Base-by-base conservation (phyloP, 2,329 filamentous ascomycete genomes). In the Xylariaceae sp. region DNA sequence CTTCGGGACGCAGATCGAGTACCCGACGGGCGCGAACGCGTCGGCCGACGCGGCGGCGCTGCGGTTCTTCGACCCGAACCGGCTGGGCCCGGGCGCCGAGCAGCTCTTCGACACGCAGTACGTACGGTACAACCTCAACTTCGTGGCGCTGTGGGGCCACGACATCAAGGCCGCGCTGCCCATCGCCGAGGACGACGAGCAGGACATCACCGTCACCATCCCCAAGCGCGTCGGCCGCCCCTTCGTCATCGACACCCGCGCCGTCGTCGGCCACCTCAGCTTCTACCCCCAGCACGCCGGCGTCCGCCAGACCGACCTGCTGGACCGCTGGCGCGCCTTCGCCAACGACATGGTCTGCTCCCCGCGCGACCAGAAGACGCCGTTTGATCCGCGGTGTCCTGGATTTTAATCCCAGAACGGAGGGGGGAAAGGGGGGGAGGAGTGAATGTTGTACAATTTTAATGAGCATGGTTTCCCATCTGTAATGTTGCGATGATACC, bases 161-260 rank as follows among this genome's bases (percentile, higher is more conserved):
- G 80, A 83, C 59, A 75, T 81, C 29, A 71, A 73, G 18, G 65
- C 65, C 13, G 72, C 75, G 47, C 71, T 78, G 33, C 77, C 80
- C 2, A 73, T 79, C 24, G 68, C 69, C 6, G 63, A 3, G 65
- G 73, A 63, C n/a, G 77, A 78, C 51, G 79, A 81, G 62, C 70
- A 80, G 47, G 74, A 77, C 55, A 70, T 75, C 51, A 71, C 73
- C 42, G 72, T 74, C 36, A 72, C 70, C 32, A 72, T 74, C 54
- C 72, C 75, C 1, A 64, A 67, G 47, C 67, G 67, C 10, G 66
- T 74, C 5, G 67, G 69, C n/a, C 68, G 73, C 46, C 71, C 72
- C 29, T 74, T 80, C 18, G 72, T 81, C 10, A 77, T 83, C n/a
- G 80, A 84, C 64, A 80, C 80, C 4, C 75, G 78, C 53, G 79